Conservation (phyloP, 768 basidiomycete species). For the Suillus clintonianus region DNA sequence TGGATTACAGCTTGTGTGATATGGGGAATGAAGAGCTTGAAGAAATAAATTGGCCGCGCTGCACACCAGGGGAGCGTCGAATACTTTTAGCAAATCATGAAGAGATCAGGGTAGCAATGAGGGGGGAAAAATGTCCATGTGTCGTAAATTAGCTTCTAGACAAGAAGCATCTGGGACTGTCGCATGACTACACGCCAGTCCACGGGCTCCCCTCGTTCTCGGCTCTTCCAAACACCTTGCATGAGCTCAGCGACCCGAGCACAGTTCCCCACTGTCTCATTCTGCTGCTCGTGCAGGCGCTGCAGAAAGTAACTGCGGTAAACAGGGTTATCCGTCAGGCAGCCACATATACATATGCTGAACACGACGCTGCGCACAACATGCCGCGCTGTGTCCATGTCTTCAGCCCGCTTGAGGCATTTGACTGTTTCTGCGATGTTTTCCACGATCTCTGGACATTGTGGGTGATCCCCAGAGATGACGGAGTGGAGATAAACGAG, state of each 20-base stretch:
- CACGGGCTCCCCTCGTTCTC: conserved; percentile 43
- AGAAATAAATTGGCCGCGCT: neutral
- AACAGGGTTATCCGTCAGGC: conserved; percentile 53
- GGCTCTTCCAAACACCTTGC: conserved; percentile 55
- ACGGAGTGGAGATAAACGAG: conserved; percentile 76
- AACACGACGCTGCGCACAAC: conserved; percentile 83
- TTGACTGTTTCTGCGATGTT: conserved; percentile 58
- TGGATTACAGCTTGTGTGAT: neutral
- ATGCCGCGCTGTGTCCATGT: conserved; percentile 43
- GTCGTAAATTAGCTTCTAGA: conserved; percentile 23
- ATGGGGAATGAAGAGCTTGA: neutral
- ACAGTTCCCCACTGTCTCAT: conserved; percentile 66
- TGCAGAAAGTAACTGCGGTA: conserved; percentile 46
- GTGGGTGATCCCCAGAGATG: conserved; percentile 71
- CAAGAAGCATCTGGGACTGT: conserved; percentile 51
- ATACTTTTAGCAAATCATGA: neutral
- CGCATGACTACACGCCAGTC: conserved; percentile 64
- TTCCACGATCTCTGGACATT: conserved; percentile 61
- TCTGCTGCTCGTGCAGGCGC: conserved; percentile 52
- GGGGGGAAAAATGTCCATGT: neutral
- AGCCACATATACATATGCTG: conserved; percentile 72
- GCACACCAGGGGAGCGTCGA: neutral
- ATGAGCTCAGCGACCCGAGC: conserved; percentile 54
- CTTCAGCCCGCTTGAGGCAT: conserved; percentile 43
- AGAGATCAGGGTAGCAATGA: neutral